Evolutionary conservation across 345 rosid species (phyloP).

Genomic region (Trapa incisa): DNA sequence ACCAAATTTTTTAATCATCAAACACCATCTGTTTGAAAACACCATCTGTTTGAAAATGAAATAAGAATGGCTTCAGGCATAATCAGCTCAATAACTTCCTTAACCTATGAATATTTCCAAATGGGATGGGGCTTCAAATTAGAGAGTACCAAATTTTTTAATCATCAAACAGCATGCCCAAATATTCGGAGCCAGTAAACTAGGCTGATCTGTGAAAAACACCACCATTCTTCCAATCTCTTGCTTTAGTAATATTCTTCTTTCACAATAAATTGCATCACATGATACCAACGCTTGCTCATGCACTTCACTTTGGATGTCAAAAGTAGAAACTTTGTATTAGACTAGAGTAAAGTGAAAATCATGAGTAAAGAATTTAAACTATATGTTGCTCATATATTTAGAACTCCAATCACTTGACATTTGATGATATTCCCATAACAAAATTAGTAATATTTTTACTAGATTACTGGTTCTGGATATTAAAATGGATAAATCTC

Average conservation of each 20-base stretch:
- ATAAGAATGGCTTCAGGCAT: background rate
- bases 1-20: background rate
- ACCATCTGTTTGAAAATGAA: conserved; percentile 60
- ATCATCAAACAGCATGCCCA: conserved; percentile 35
- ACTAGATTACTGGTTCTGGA: no score
- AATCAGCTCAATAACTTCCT: background rate
- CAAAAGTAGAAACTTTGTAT: conserved; percentile 9
- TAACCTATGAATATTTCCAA: background rate
- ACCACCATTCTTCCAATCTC: conserved; percentile 98
- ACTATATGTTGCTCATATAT: background rate
- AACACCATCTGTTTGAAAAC: no score
- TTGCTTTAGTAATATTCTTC: conserved; percentile 87
- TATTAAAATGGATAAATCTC: background rate
- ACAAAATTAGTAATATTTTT: background rate
- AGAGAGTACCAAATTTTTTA: background rate
- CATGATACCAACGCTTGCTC: conserved; percentile 81
- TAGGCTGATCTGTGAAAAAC: conserved; percentile 96
- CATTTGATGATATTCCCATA: background rate
- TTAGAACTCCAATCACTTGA: background rate
- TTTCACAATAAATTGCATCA: conserved; percentile 74
- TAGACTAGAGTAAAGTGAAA: background rate
- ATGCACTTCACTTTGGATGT: conserved; percentile 75
- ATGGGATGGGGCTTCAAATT: background rate
- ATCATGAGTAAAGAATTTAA: no score
- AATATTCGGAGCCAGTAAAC: conserved; percentile 96